Conservation (phyloP, 768 basidiomycete species). For the Hemileccinum impolitum region DNA sequence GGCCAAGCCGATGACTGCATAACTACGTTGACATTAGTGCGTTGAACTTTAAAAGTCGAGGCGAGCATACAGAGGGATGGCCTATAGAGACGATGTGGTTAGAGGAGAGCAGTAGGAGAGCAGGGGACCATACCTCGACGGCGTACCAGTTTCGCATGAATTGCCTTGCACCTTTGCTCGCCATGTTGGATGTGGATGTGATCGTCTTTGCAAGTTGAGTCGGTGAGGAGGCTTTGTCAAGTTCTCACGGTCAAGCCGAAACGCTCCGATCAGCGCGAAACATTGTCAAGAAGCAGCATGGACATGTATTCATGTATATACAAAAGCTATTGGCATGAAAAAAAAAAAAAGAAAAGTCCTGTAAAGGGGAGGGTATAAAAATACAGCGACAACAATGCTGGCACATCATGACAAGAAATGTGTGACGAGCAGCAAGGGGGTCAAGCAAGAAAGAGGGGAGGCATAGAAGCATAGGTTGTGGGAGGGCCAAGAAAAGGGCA, state of each 20-base stretch:
- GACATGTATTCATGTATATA: constrained; percentile 19
- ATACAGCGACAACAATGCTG: constrained; percentile 31
- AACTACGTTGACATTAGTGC: constrained; percentile 32
- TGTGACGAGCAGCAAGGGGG: constrained; percentile 14
- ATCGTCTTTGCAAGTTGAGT: background rate
- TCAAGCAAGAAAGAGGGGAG: constrained; percentile 2
- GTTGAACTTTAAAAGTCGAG: constrained; percentile 4
- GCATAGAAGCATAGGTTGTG: constrained; percentile 24
- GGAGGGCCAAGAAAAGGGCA: constrained; percentile 6
- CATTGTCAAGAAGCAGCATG: constrained; percentile 17
- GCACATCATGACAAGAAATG: constrained; percentile 25
- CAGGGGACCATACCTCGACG: constrained; percentile 36
- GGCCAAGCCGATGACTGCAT: constrained; percentile 47
- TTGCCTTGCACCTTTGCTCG: constrained; percentile 17
- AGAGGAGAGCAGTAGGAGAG: background rate
- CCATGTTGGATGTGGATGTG: constrained; percentile 21
- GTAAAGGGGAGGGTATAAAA: too few species aligned
- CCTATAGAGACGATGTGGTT: constrained; percentile 28
- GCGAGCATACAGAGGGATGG: constrained; percentile 45
- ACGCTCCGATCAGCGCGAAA: constrained; percentile 9
- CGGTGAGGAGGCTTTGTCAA: background rate
- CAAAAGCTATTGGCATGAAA: constrained; percentile 18
- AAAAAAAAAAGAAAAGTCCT: too few species aligned
- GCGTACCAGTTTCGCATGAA: constrained; percentile 44
- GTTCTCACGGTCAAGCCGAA: constrained; percentile 20